Base-by-base conservation (phyloP, 73 alveolate genomes). In the Breviolum minutum region DNA sequence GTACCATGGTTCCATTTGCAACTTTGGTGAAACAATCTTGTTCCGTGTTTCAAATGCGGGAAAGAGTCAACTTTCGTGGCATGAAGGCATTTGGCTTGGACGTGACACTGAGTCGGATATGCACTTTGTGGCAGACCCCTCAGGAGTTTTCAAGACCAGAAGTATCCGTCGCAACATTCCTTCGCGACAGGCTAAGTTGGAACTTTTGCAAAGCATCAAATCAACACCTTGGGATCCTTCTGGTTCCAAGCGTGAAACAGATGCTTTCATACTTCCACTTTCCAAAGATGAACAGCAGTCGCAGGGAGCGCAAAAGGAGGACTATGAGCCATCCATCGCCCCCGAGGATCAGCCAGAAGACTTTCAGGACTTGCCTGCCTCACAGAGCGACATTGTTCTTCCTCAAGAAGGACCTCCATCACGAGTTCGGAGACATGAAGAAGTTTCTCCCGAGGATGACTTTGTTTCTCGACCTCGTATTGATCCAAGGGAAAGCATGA, bases 81-180 rank as follows among this genome's bases (percentile, higher is more conserved):
- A 11, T 20, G n/a, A 24, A n/a, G 95, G 82, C 20, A 63, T 86
- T 63, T 86, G 95, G 95, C 95, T 86, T n/a, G 95, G 95, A n/a
- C 74, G 95, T 8, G 80, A 27, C 70, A 27, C 95, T 17, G 63
- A 22, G 22, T 62, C 95, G 29, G 77, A 84, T 63, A n/a, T 7
- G 63, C 95, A 63, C 81, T 86, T 86, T 27, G 64, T 86, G 20
- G 81, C 66, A 5, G 81, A 27, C 24, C 2, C 95, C 30, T 29
- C 70, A 6, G 95, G 95, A 7, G 95, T 86, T 40, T 26, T 63
- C 63, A 62, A 86, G 81, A 29, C 71, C 29, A 26, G 95, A 8
- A 8, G 81, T 8, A n/a, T 86, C 30, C 80, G 95, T 27, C 63
- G 81, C 1, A 6, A 5, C 14, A 60, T 7, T 12, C 63, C 77